Conservation (phyloP, 2,329 filamentous ascomycete genomes). For the Didymella keratinophila region DNA sequence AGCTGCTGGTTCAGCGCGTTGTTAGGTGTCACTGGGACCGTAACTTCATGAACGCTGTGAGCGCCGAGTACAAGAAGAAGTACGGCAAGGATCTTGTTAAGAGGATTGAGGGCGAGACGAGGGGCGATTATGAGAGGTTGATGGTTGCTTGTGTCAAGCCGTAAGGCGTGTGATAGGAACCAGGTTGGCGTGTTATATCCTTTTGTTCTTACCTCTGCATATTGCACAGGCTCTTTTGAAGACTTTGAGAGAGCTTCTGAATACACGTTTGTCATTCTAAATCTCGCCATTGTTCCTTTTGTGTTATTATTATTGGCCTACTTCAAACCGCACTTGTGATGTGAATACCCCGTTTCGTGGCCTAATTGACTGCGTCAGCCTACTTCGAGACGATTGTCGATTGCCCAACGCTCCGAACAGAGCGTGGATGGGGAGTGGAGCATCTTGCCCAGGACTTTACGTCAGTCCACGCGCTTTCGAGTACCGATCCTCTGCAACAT, state of each 20-base stretch:
- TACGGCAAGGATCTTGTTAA: slow-evolving; percentile 72
- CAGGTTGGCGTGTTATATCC: neutral
- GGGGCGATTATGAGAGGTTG: slow-evolving; percentile 79
- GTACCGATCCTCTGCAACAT: neutral
- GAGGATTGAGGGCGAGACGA: slow-evolving; percentile 82
- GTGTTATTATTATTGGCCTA: too few species aligned
- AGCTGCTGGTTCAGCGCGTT: slow-evolving; percentile 77
- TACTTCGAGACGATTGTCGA: neutral
- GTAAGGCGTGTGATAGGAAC: slow-evolving; percentile 2
- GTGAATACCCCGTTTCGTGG: neutral
- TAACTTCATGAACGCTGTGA: slow-evolving; percentile 76
- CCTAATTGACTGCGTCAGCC: neutral
- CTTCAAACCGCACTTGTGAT: too few species aligned
- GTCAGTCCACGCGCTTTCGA: neutral
- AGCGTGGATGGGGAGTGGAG: too few species aligned
- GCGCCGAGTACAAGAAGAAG: slow-evolving; percentile 75
- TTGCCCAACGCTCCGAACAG: neutral
- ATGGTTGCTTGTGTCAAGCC: slow-evolving; percentile 70
- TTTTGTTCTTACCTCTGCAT: neutral
- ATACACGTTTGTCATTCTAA: neutral
- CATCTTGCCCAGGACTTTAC: too few species aligned
- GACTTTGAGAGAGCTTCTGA: neutral
- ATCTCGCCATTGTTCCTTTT: too few species aligned
- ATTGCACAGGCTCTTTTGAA: neutral
- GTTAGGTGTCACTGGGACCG: slow-evolving; percentile 86